A percentile compares a stretch with the other conserved stretches of the same genome.
Evolutionary conservation across 768 basidiomycete species (phyloP).

Genomic region (Pleurotus tuber-regium): DNA sequence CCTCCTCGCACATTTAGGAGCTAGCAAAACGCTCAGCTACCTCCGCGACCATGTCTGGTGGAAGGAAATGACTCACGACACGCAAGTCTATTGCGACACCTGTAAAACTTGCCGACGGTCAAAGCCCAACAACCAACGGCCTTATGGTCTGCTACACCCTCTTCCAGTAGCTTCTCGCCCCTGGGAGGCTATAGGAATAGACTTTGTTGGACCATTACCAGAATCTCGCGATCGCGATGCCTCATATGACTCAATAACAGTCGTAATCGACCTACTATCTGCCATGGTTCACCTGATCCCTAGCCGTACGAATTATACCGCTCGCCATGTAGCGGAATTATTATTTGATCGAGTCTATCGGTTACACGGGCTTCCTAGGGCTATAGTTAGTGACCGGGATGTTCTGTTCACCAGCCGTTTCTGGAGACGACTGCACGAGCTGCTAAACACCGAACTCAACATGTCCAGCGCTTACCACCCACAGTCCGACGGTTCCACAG

Average conservation of each 20-base stretch:
- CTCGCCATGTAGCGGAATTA: conserved; percentile 18
- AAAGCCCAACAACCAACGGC: conserved; percentile 16
- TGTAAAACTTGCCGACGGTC: conserved; percentile 13
- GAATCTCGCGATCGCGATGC: conserved; percentile 17
- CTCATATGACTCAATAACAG: conserved; percentile 18
- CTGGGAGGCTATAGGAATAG: conserved; percentile 27
- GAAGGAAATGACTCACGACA: conserved; percentile 23
- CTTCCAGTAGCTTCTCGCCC: conserved; percentile 20
- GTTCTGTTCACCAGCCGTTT: conserved; percentile 14
- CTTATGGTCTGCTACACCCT: conserved; percentile 11
- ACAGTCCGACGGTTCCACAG: conserved; percentile 26
- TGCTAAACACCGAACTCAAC: conserved; percentile 16
- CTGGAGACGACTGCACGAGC: conserved; percentile 16
- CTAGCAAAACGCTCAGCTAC: conserved; percentile 26
- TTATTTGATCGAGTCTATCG: conserved; percentile 20
- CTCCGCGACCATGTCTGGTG: conserved; percentile 22
- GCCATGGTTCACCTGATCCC: conserved; percentile 18
- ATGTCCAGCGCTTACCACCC: conserved; percentile 26
- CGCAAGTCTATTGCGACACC: conserved; percentile 25
- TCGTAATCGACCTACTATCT: conserved; percentile 17
- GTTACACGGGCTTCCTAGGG: conserved; percentile 32
- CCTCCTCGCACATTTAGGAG: conserved; percentile 27
- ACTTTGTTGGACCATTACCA: conserved; percentile 29
- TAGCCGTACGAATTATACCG: conserved; percentile 11
- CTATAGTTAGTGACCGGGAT: conserved; percentile 22